A percentile compares a stretch with the other conserved stretches of the same genome.
Evolutionary conservation across 345 rosid species (phyloP).

Genomic region (Syzygium aqueum): DNA sequence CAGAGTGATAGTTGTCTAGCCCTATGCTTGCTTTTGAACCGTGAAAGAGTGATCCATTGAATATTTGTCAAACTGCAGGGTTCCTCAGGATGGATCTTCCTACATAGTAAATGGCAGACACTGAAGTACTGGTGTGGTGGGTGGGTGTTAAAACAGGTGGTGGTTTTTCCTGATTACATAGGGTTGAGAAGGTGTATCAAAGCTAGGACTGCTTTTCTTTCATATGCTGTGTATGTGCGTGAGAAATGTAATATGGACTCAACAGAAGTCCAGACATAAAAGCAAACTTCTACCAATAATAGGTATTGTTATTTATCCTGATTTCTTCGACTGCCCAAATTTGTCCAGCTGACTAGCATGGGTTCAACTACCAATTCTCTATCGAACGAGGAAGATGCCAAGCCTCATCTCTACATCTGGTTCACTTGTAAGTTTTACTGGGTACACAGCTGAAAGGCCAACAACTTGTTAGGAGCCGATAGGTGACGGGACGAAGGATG

Average conservation of each 20-base stretch:
- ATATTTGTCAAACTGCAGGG: constrained; percentile 5
- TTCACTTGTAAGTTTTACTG: no score
- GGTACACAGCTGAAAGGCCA: no score
- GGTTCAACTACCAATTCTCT: not conserved
- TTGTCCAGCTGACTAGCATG: not conserved
- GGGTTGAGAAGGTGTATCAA: not conserved
- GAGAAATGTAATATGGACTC: not conserved
- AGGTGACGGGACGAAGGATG: no score
- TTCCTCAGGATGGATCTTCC: not conserved
- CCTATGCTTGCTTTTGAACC: not conserved
- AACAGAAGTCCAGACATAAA: not conserved
- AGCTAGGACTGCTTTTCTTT: not conserved
- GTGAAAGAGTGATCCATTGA: not conserved
- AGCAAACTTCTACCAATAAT: not conserved
- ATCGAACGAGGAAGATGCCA: not conserved
- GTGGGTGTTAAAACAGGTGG: not conserved
- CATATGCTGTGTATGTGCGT: not conserved
- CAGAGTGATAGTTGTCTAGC: not conserved
- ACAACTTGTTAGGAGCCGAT: no score
- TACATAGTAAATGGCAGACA: not conserved
- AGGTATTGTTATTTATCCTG: no score
- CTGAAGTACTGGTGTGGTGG: not conserved
- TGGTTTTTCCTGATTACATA: not conserved
- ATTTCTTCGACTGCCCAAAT: no score
- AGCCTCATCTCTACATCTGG: not conserved